phyloP scores from a whole-genome alignment of 164 flowering plant species.

The Vitis rupestris region DNA sequence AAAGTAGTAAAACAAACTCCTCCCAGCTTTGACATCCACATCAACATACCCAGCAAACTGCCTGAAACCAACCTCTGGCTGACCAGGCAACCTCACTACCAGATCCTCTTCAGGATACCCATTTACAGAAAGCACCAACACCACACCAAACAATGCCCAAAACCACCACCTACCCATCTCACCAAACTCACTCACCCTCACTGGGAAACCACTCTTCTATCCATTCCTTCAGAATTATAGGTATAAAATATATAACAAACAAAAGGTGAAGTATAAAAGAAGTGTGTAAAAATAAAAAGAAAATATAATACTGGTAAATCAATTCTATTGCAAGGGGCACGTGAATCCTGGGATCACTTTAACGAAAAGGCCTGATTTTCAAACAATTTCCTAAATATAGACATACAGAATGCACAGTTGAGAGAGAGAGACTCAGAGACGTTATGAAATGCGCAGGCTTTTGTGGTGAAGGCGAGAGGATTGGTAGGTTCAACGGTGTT shows the following conservation, averaged over 20 bases:
- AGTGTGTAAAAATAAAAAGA: neutral
- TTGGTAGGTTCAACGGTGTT: too few species aligned
- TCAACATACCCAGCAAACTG: slow-evolving; percentile 90
- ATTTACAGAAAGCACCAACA: slow-evolving; percentile 26
- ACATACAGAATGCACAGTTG: neutral
- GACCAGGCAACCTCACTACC: slow-evolving; percentile 77
- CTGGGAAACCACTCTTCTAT: neutral
- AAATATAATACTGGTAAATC: neutral
- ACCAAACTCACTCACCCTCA: neutral
- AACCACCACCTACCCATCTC: slow-evolving; percentile 32
- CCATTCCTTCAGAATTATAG: neutral
- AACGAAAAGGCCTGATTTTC: slow-evolving; percentile 4
- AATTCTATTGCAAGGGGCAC: slow-evolving; percentile 13
- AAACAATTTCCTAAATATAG: neutral
- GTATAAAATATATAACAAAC: neutral
- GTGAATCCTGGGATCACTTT: slow-evolving; percentile 19
- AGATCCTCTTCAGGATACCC: slow-evolving; percentile 75
- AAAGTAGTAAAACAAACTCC: slow-evolving; percentile 92
- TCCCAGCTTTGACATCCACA: slow-evolving; percentile 74
- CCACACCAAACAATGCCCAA: slow-evolving; percentile 18
- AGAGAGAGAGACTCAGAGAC: neutral
- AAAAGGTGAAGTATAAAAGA: neutral
- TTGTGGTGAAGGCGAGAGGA: too few species aligned
- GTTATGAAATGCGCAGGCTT: neutral
- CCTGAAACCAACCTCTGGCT: slow-evolving; percentile 74